Conservation (phyloP, 2,329 filamentous ascomycete genomes). For the Pseudovirgaria hyperparasitica region DNA sequence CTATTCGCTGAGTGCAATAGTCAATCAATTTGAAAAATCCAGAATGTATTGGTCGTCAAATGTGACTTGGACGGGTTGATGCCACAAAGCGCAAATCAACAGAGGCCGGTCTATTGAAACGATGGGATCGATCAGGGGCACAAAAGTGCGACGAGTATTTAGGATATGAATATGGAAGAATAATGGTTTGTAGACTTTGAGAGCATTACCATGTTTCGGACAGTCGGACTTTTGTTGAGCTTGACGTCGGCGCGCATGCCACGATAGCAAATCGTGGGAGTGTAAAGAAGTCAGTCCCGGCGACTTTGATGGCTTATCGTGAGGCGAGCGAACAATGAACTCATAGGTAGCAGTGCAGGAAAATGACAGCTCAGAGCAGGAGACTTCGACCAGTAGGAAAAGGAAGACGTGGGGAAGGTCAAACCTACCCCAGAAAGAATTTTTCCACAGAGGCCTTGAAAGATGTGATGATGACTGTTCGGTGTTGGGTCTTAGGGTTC, state of each 20-base stretch:
- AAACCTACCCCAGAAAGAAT: background rate
- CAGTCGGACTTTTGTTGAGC: conserved; percentile 14
- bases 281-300: conserved; percentile 25
- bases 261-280: conserved; percentile 19
- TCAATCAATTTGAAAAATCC: no score
- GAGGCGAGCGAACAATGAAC: conserved; percentile 16
- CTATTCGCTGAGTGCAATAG: no score
- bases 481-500: no score
- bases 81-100: no score
- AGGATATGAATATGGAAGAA: no score
- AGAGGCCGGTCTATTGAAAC: no score
- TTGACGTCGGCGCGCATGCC: conserved; percentile 19
- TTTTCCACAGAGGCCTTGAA: background rate
- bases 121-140: no score
- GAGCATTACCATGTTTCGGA: conserved; percentile 28
- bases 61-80: no score
- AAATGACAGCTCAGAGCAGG: conserved; percentile 19
- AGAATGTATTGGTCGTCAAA: no score
- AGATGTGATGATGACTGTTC: no score
- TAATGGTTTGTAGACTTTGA: no score
- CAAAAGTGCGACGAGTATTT: no score
- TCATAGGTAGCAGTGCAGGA: conserved; percentile 28
- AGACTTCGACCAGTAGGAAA: conserved; percentile 12
- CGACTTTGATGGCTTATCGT: conserved; percentile 25
- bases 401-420: conserved; percentile 6